Percentiles rank a stretch among this genome's conserved stretches.
Conservation (phyloP, 169 alveolate species). For the Neospora caninum region DNA sequence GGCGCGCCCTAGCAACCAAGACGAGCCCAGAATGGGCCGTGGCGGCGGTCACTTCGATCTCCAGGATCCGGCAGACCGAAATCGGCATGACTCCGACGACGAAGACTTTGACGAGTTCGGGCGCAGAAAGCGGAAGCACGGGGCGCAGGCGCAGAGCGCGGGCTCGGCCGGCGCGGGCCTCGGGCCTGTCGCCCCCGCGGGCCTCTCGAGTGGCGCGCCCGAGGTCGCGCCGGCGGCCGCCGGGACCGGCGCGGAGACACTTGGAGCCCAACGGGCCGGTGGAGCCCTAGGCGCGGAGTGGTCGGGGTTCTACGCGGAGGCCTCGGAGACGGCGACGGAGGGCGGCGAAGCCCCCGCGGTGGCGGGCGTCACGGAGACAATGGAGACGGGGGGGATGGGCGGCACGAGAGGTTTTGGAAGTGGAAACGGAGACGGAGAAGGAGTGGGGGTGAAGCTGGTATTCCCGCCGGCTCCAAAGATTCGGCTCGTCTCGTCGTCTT, state of each 20-base stretch:
- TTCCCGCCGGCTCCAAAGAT: slow-evolving; percentile 15
- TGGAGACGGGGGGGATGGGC: not conserved
- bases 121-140: slow-evolving; percentile 66
- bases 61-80: slow-evolving; percentile 78
- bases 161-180: not conserved
- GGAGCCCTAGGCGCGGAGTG: not conserved
- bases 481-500: not conserved
- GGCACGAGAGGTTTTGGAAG: not conserved
- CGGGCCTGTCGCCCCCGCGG: not conserved
- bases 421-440: not conserved
- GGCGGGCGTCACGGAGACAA: not conserved
- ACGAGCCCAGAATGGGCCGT: slow-evolving; percentile 80
- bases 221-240: not conserved
- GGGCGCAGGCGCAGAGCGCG: not conserved
- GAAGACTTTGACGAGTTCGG: slow-evolving; percentile 85
- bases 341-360: not conserved
- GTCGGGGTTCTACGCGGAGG: not conserved
- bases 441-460: not conserved
- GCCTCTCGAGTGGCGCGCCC: not conserved
- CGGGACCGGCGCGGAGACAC: not conserved
- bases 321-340: not conserved
- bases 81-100: slow-evolving; percentile 81
- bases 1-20: slow-evolving; percentile 60
- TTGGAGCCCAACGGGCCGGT: not conserved
- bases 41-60: slow-evolving; percentile 86